phyloP scores from a whole-genome alignment of 225 moss, liverwort and hornwort genomes.

The Pseudisothecium myosuroides region DNA sequence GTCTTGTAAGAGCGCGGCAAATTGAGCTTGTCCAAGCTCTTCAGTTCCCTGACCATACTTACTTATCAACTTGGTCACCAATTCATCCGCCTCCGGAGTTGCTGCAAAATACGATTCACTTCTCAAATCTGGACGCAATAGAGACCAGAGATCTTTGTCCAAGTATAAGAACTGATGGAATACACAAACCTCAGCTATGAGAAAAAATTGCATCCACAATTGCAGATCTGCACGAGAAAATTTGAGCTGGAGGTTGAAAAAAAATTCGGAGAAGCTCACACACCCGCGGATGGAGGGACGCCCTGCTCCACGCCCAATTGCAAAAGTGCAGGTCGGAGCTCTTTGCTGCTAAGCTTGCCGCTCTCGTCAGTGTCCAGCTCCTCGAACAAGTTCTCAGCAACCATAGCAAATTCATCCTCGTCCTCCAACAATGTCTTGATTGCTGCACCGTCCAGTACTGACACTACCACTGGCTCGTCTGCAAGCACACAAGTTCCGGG shows the following conservation, averaged over 20 bases:
- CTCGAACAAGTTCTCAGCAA: slow-evolving; percentile 77
- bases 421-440: slow-evolving; percentile 77
- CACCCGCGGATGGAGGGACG: slow-evolving; percentile 82
- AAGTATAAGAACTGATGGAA: neutral
- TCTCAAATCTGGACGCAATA: neutral
- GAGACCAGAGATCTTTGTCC: neutral
- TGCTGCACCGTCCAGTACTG: slow-evolving; percentile 73
- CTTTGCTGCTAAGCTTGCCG: slow-evolving; percentile 87
- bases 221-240: neutral
- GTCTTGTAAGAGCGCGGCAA: slow-evolving; percentile 77
- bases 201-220: neutral
- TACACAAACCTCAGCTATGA: neutral
- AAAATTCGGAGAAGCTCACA: neutral
- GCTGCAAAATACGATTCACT: slow-evolving; percentile 36
- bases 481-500: neutral
- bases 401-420: slow-evolving; percentile 96
- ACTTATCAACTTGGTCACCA: slow-evolving; percentile 60
- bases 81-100: slow-evolving; percentile 62
- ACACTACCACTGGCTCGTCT: slow-evolving; percentile 87
- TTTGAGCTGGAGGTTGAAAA: neutral
- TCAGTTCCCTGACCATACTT: slow-evolving; percentile 72
- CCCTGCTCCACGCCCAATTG: slow-evolving; percentile 90
- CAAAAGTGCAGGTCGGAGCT: slow-evolving; percentile 89
- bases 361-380: slow-evolving; percentile 87
- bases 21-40: slow-evolving; percentile 94